Evolutionary conservation across 768 basidiomycete species (phyloP), one percentile per base, ranked within the genome.

Genomic region (Suillus subalutaceus): DNA sequence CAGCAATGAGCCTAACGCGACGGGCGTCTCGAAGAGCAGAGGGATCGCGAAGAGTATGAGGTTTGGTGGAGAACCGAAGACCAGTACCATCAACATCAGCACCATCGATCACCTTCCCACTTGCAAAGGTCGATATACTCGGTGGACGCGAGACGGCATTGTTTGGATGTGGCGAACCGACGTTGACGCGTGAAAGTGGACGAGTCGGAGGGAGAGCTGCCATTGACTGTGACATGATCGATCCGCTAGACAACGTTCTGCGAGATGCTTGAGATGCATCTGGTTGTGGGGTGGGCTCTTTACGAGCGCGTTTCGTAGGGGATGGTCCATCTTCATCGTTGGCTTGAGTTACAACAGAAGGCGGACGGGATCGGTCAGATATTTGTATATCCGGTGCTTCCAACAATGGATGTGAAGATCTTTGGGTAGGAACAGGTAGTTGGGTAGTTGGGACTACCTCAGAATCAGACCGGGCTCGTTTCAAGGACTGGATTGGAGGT

Each of bases 241-340:
- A 64, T 23, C 64, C 57, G 43, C n/a, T 26, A 26, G 63, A 65
- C 15, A 38, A 35, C 16, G 64, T 62, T 56, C 61, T 71, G 30
- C 43, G 67, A 18, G 70, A 69, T 9, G 68, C 71, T 10, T 64
- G 64, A 10, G 75, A 74, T 20, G 75, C 71, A 43, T 79, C 80
- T 44, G 78, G 75, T 18, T 77, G 78, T 23, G 74, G 77, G 30
- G 67, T 70, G 16, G 78, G 78, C 30, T 91, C 90, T 56, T 82
- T 88, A 35, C 92, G 89, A 32, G 82, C 77, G 46, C 91, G 89
- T 75, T 93, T 93, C n/a, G 83, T 78, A 8, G 90, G 90, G 2
- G 90, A 88, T 5, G 90, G 88, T 4, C 85, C 86, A 37, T 87
- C 88, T 43, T 88, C 88, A 55, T 84, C 86, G 63, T 86, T 86